A percentile compares a stretch with the other conserved stretches of the same genome.
Conservation (phyloP, 257 asterid species). For the Nicotiana obtusifolia region DNA sequence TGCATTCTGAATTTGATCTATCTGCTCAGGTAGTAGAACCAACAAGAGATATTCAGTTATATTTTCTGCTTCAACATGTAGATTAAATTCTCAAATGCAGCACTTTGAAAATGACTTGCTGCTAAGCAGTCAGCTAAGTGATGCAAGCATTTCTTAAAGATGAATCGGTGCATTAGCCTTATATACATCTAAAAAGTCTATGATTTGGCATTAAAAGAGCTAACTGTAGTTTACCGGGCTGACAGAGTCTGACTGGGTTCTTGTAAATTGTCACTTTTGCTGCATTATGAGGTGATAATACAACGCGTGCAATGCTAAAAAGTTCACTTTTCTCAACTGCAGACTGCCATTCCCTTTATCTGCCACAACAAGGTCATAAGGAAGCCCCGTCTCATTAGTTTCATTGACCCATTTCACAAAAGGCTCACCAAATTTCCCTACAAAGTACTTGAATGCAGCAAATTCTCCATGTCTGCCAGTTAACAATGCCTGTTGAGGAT, state of each 20-base stretch:
- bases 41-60: too few species aligned
- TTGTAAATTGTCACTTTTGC: slow-evolving; percentile 65
- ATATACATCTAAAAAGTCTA: neutral
- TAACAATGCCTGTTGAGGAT: slow-evolving; percentile 43
- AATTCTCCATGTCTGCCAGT: slow-evolving; percentile 86
- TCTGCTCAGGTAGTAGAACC: too few species aligned
- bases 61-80: too few species aligned
- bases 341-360: slow-evolving; percentile 83
- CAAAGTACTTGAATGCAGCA: slow-evolving; percentile 61
- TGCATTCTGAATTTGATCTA: too few species aligned
- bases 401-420: slow-evolving; percentile 81
- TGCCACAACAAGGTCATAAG: slow-evolving; percentile 67
- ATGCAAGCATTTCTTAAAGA: too few species aligned
- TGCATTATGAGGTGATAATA: slow-evolving; percentile 42
- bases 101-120: too few species aligned
- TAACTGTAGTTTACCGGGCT: slow-evolving; percentile 65
- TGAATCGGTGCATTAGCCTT: neutral
- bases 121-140: too few species aligned
- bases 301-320: slow-evolving; percentile 74
- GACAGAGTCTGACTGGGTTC: slow-evolving; percentile 68
- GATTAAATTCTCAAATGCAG: too few species aligned
- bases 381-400: slow-evolving; percentile 69
- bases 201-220: slow-evolving; percentile 43
- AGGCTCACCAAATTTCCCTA: slow-evolving; percentile 30
- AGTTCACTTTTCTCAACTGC: slow-evolving; percentile 83